These are phyloP conservation scores for Solanum verrucosum DNA, from an alignment of 257 asterid genomes.

Conservation along the genomic window DNA sequence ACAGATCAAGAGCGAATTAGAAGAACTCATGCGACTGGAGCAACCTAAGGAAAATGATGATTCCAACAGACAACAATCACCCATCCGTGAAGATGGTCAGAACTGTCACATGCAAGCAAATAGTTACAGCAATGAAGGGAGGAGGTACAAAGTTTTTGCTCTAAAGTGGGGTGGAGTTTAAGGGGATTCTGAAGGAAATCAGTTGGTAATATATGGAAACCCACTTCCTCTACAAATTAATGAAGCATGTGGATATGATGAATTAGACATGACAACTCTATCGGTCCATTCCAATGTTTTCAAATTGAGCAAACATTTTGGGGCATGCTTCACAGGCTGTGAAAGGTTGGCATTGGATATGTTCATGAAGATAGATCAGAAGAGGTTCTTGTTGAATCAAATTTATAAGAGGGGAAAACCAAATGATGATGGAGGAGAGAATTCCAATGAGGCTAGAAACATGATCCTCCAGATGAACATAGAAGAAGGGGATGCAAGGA, in stretches of 20 bases:
- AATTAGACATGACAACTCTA: neutral
- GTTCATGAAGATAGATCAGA: neutral
- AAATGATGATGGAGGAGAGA: neutral
- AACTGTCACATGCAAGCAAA: neutral
- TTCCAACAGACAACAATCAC: neutral
- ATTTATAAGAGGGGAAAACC: neutral
- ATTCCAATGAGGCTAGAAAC: neutral
- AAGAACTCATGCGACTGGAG: neutral
- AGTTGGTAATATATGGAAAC: neutral
- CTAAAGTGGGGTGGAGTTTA: no score
- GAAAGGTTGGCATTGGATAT: neutral
- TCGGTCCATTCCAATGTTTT: neutral
- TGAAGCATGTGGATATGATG: neutral
- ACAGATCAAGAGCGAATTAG: neutral
- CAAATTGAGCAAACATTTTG: neutral
- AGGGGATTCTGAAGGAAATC: neutral
- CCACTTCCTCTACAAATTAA: neutral
- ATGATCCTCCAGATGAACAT: neutral
- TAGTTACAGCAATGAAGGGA: neutral
- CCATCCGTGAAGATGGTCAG: neutral
- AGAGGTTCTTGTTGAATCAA: neutral
- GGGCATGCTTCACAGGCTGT: neutral
- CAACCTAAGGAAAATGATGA: neutral
- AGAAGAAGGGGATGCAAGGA: neutral
- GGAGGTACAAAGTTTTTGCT: neutral